Conservation (phyloP, 176 grass and related monocot genomes). For the Urochloa ruziziensis region DNA sequence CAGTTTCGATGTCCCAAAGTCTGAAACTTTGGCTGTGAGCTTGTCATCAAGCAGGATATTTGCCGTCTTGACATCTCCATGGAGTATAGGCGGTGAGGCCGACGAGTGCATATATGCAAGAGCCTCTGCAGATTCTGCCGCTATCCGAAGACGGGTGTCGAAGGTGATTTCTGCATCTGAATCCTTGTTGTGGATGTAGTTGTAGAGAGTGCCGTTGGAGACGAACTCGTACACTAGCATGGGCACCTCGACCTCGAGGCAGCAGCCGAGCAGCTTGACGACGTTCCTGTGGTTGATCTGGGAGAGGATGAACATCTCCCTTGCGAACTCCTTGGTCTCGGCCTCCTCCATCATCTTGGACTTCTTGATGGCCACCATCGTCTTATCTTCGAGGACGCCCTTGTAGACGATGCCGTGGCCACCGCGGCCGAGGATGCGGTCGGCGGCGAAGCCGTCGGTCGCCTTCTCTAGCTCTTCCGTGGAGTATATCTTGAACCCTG, state of each 20-base stretch:
- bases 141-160: constrained; percentile 34
- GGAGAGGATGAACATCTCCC: constrained; percentile 53
- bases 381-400: constrained; percentile 38
- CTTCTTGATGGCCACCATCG: constrained; percentile 44
- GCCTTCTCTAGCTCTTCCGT: constrained; percentile 50
- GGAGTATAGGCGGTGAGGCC: constrained; percentile 44
- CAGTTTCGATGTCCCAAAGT: constrained; percentile 59
- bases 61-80: constrained; percentile 61
- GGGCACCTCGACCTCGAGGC: constrained; percentile 56
- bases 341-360: constrained; percentile 45
- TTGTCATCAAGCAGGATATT: constrained; percentile 59
- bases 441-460: constrained; percentile 26
- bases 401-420: constrained; percentile 56
- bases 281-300: constrained; percentile 62
- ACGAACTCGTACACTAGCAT: constrained; percentile 59
- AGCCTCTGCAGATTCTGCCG: constrained; percentile 42
- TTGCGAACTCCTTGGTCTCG: constrained; percentile 42
- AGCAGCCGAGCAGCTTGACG: constrained; percentile 55
- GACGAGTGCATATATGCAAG: constrained; percentile 55
- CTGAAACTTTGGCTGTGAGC: constrained; percentile 45
- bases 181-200: constrained; percentile 47
- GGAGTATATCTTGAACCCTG: constrained; percentile 41
- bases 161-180: not conserved
- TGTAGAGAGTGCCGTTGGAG: constrained; percentile 57
- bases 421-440: constrained; percentile 31